Base-by-base conservation (phyloP, 2,329 filamentous ascomycete genomes). In the Pleoardoris graminearum region DNA sequence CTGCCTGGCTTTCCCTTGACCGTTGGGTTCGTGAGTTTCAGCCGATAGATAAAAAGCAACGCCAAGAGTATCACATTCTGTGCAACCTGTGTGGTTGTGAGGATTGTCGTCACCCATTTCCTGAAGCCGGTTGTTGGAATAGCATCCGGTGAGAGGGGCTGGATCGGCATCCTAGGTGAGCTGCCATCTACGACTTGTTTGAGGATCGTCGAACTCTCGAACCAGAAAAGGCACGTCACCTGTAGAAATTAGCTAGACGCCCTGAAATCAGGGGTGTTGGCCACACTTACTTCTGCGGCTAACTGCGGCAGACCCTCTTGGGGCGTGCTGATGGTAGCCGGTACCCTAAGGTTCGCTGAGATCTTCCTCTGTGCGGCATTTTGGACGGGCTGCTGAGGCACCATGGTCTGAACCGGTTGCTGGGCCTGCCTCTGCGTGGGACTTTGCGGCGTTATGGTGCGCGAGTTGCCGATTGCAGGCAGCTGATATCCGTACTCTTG, bases 211-310 rank as follows among this genome's bases (percentile, higher is more conserved):
- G 89, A 88, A 14, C 88, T 89, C 74, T 97, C 92, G 70, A 97
- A 97, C 93, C 94, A 97, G 77, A 97, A 97, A 12, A 99, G 81
- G 69, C 93, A 97, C 11, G 93, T 96, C 74, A 97, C 90, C 90
- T 96, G 36, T 14, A 33, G 44, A 19, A 23, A 53, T 65, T 43
- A 63, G 46, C 21, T 29, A 58, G 49, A 59, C 44, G 4, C 7
- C 12, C 44, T 21, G 14, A 23, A 4, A 30, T 12, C 2, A n/a
- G 29, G 3, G 14, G 2, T 27, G 11, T 8, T 29, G 14, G 48
- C 5, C 10, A 27, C 22, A 61, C 66, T 64, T 51, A 75, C 73
- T 63, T 76, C 73, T 10, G 73, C 73, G 46, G 73, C 73, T 45
- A 76, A 53, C 56, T 75, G 73, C 3, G 73, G 71, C 22, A 76